Percentiles rank a stretch among this genome's conserved stretches.
phyloP scores from a whole-genome alignment of 169 alveolate genomes.

The Eimeria maxima region DNA sequence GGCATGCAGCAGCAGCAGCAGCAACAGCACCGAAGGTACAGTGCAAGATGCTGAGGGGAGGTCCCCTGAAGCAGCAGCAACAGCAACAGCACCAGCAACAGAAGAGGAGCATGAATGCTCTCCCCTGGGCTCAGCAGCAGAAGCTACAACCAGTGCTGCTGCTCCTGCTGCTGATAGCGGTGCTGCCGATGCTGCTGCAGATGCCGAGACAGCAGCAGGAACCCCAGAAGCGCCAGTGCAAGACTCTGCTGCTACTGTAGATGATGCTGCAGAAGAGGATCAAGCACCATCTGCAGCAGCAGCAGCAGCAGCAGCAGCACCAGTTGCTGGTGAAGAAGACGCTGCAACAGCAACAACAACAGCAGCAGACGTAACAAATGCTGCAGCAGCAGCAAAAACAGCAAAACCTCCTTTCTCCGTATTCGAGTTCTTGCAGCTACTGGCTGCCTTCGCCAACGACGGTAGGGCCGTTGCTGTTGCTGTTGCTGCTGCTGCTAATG shows the following conservation, averaged over 20 bases:
- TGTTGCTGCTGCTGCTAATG: no score
- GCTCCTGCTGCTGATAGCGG: neutral
- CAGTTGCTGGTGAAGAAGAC: no score
- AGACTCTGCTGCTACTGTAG: neutral
- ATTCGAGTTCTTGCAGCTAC: slow-evolving; percentile 1
- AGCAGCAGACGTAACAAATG: no score
- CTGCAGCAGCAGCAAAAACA: no score
- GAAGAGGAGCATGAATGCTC: no score
- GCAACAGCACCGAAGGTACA: no score
- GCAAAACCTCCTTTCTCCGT: neutral
- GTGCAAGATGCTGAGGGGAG: neutral
- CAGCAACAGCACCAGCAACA: slow-evolving; percentile 33
- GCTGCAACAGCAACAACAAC: no score
- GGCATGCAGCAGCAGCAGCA: no score
- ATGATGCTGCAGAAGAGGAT: neutral
- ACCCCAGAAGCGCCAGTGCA: neutral
- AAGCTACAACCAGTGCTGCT: neutral
- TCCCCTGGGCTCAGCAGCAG: neutral
- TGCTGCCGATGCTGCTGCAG: neutral
- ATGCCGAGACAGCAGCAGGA: neutral
- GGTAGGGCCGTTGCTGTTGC: neutral
- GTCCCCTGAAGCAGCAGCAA: slow-evolving; percentile 9
- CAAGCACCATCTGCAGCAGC: neutral
- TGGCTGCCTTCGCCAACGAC: slow-evolving; percentile 36
- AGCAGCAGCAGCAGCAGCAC: slow-evolving; percentile 37